Evolutionary conservation across 805 yeast species (phyloP).

Genomic region (Candida patagonica): DNA sequence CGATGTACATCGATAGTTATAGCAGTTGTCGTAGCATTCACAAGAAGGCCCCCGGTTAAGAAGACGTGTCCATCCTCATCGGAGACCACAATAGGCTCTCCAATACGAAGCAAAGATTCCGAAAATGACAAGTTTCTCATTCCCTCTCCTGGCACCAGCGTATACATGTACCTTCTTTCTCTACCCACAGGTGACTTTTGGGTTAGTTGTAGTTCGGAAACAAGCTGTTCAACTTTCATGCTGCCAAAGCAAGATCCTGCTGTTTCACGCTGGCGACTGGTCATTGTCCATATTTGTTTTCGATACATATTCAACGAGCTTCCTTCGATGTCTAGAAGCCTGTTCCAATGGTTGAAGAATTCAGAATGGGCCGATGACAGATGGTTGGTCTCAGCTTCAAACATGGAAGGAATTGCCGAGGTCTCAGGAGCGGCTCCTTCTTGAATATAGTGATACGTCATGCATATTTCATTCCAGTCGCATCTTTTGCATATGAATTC

Average conservation of each 20-base stretch:
- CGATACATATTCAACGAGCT: constrained; percentile 41
- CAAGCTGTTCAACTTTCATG: constrained; percentile 31
- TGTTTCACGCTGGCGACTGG: constrained; percentile 51
- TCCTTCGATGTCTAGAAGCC: constrained; percentile 65
- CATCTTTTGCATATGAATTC: constrained; percentile 40
- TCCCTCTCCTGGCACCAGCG: constrained; percentile 5
- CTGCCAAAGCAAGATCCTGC: constrained; percentile 53
- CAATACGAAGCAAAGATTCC: constrained; percentile 41
- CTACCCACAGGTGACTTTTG: constrained; percentile 6
- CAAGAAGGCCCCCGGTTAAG: constrained; percentile 53
- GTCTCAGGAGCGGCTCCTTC: constrained; percentile 42
- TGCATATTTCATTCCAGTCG: constrained; percentile 46
- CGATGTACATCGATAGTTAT: constrained; percentile 47
- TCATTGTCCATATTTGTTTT: constrained; percentile 60
- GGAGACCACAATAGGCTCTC: constrained; percentile 65
- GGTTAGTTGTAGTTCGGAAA: constrained; percentile 1
- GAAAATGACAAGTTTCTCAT: not conserved
- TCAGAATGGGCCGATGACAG: constrained; percentile 37
- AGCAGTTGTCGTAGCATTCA: constrained; percentile 32
- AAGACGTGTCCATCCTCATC: constrained; percentile 76
- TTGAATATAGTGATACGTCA: constrained; percentile 44
- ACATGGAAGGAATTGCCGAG: constrained; percentile 40
- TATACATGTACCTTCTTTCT: constrained; percentile 13
- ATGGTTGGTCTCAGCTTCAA: constrained; percentile 42
- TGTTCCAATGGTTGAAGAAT: constrained; percentile 69